Conservation (phyloP, 2,329 filamentous ascomycete genomes). For the Colletotrichum zoysiae region DNA sequence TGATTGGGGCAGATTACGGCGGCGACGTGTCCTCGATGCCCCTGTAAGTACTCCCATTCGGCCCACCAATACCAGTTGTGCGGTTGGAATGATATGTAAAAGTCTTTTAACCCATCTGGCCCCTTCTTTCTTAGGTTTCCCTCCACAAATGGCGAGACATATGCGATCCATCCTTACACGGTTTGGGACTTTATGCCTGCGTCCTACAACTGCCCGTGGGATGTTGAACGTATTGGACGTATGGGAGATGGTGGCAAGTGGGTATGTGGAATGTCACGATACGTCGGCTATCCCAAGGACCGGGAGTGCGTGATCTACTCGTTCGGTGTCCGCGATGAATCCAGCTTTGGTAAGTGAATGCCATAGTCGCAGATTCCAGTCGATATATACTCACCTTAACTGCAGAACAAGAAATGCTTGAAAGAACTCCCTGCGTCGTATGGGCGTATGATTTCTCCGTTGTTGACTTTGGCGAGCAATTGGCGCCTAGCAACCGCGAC, state of each 20-base stretch:
- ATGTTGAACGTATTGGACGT: slow-evolving; percentile 54
- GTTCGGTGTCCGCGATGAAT: slow-evolving; percentile 53
- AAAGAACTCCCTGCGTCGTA: slow-evolving; percentile 52
- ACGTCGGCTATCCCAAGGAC: slow-evolving; percentile 45
- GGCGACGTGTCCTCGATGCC: neutral
- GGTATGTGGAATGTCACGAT: slow-evolving; percentile 55
- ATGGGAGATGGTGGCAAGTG: slow-evolving; percentile 57
- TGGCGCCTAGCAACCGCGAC: slow-evolving; percentile 42
- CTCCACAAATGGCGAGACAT: neutral
- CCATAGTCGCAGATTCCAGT: no score
- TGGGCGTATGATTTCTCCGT: slow-evolving; percentile 56
- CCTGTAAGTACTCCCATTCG: neutral
- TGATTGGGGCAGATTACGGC: neutral
- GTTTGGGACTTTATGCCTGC: slow-evolving; percentile 56
- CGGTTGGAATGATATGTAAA: no score
- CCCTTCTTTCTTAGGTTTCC: no score
- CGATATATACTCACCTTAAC: neutral
- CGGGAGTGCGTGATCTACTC: slow-evolving; percentile 52
- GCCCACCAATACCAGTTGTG: neutral
- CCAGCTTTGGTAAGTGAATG: slow-evolving; percentile 46
- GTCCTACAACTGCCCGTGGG: slow-evolving; percentile 54
- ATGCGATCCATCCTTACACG: slow-evolving; percentile 43
- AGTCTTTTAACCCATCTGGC: no score
- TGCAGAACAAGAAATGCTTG: slow-evolving; percentile 51
- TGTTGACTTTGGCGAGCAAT: slow-evolving; percentile 47